phyloP scores from a whole-genome alignment of 305 asterid genomes.

The Fraxinus floribunda region DNA sequence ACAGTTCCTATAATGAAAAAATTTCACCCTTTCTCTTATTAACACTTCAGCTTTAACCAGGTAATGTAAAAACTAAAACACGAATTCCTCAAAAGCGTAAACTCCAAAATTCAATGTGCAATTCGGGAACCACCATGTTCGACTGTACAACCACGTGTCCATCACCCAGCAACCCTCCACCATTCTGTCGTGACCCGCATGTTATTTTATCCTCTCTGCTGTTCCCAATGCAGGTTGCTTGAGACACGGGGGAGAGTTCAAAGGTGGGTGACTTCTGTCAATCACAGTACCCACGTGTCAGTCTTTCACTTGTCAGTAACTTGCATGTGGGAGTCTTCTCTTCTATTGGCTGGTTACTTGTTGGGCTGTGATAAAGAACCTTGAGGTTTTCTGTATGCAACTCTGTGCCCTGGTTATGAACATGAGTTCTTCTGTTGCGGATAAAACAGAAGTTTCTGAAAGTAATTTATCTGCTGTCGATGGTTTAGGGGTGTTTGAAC shows the following conservation, averaged over 20 bases:
- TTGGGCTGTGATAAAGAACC: conserved; percentile 26
- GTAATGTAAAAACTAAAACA: not conserved
- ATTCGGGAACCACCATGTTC: not conserved
- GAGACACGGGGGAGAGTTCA: not conserved
- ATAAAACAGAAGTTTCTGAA: conserved; percentile 7
- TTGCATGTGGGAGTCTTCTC: not conserved
- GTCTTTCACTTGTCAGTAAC: not conserved
- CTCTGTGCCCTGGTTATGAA: conserved; percentile 31
- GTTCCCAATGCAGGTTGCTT: not conserved
- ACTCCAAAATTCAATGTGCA: not conserved
- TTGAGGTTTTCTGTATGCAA: conserved; percentile 37
- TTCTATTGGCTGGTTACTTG: conserved; percentile 21
- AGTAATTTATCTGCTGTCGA: not conserved
- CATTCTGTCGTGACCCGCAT: conserved; percentile 13
- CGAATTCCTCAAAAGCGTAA: not conserved
- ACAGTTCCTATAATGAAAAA: not conserved
- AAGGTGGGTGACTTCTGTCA: not conserved
- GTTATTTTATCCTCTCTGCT: not conserved
- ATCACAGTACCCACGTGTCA: not conserved
- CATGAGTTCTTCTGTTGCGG: conserved; percentile 26
- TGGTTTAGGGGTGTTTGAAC: conserved; percentile 10
- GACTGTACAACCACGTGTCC: conserved; percentile 24
- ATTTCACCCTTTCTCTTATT: not conserved
- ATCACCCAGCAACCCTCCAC: conserved; percentile 12
- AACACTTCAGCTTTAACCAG: not conserved